Percentiles rank a stretch among this genome's conserved stretches.
Evolutionary conservation across 331 rosid genomes (phyloP).

Genomic region (Dryas integrifolia): DNA sequence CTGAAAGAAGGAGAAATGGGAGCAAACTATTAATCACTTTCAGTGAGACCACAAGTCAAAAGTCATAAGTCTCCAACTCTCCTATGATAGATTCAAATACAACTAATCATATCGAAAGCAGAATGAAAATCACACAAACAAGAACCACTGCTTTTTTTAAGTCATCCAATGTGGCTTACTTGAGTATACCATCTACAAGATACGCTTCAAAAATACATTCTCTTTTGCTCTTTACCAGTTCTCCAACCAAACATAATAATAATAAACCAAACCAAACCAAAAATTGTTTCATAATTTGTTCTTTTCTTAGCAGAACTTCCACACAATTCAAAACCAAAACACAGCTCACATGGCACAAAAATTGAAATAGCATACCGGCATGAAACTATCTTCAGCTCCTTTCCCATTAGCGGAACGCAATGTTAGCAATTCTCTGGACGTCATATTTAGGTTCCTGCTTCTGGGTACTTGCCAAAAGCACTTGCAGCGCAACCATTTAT

Average conservation of each 20-base stretch:
- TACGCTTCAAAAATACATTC: neutral
- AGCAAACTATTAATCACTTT: neutral
- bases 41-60: neutral
- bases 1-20: too few relatives aligned
- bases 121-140: neutral
- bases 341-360: neutral
- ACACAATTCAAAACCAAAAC: slow-evolving; percentile 7
- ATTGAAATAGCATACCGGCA: slow-evolving; percentile 42
- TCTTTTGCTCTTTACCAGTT: neutral
- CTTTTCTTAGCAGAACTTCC: neutral
- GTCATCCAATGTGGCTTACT: neutral
- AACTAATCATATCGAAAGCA: neutral
- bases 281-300: neutral
- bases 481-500: slow-evolving; percentile 14
- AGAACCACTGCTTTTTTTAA: neutral
- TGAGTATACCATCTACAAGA: neutral
- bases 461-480: slow-evolving; percentile 35
- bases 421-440: slow-evolving; percentile 24
- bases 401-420: slow-evolving; percentile 52
- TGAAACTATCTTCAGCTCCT: slow-evolving; percentile 59
- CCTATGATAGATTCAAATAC: neutral
- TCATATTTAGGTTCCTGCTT: slow-evolving; percentile 25
- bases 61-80: neutral
- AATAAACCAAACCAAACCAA: neutral
- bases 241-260: too few relatives aligned